Evolutionary conservation across 2,329 filamentous ascomycete species (phyloP).

Genomic region (Colletotrichum sp.): DNA sequence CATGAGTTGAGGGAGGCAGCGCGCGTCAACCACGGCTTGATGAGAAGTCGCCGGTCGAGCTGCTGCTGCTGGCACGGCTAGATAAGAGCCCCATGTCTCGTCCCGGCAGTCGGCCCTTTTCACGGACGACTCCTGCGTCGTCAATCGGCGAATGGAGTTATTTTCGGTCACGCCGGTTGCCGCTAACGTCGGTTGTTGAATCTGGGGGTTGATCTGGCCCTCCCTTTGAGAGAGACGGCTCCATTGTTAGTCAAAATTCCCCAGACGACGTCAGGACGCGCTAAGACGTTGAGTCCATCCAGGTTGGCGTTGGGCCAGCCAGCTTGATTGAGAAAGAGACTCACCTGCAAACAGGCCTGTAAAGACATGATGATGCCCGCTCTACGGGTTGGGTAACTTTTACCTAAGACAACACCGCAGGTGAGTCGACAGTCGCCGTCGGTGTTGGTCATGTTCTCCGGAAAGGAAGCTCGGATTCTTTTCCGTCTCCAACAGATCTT

Average conservation of each 20-base stretch:
- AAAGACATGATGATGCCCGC: not conserved
- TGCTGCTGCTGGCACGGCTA: not conserved
- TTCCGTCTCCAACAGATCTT: accelerated
- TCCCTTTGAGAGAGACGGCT: not conserved
- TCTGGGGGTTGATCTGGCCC: not conserved
- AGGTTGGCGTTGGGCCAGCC: not conserved
- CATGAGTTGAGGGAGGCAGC: not conserved
- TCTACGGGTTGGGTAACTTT: not conserved
- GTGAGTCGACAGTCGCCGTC: not conserved
- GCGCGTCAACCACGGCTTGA: not conserved
- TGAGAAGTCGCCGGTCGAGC: not conserved
- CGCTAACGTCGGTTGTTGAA: not conserved
- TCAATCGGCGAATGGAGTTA: not conserved
- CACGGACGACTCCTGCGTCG: not conserved
- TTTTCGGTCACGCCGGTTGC: not conserved
- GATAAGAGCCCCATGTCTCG: not conserved
- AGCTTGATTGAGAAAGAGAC: not conserved
- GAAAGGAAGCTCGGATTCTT: not conserved
- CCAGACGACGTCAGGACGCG: not conserved
- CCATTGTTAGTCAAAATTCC: not conserved
- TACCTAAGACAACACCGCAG: not conserved
- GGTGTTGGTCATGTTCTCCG: not conserved
- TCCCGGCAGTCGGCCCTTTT: not conserved
- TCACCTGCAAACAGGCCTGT: not conserved
- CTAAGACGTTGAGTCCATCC: not conserved